A percentile compares a stretch with the other conserved stretches of the same genome.
phyloP scores from a whole-genome alignment of 2,329 filamentous ascomycete genomes.

The Aspergillus persii region DNA sequence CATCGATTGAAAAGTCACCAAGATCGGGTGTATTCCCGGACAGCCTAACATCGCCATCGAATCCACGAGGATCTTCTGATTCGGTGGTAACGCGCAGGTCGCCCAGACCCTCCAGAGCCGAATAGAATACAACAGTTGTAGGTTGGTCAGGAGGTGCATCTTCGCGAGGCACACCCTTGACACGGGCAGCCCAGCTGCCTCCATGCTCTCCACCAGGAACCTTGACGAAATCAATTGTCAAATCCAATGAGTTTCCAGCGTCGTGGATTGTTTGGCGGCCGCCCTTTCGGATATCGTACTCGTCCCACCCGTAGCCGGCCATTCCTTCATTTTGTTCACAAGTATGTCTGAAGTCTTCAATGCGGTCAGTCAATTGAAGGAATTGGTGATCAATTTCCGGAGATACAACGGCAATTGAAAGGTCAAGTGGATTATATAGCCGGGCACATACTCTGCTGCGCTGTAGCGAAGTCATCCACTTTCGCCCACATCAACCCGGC shows the following conservation, averaged over 20 bases:
- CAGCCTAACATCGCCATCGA: conserved; percentile 64
- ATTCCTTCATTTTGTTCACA: conserved; percentile 95
- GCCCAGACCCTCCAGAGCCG: conserved; percentile 73
- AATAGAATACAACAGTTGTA: conserved; percentile 78
- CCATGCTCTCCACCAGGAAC: conserved; percentile 80
- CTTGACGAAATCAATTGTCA: conserved; percentile 93
- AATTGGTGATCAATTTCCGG: not conserved
- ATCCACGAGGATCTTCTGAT: conserved; percentile 50
- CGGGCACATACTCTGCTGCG: conserved; percentile 67
- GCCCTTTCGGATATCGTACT: conserved; percentile 85
- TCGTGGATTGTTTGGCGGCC: conserved; percentile 91
- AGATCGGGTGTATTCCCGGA: conserved; percentile 68
- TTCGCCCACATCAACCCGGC: conserved; percentile 86
- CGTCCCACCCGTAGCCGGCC: conserved; percentile 95
- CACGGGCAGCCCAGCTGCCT: conserved; percentile 86
- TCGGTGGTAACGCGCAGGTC: conserved; percentile 61
- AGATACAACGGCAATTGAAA: not conserved
- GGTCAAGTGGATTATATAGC: not conserved
- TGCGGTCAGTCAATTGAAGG: conserved; percentile 17
- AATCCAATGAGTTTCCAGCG: conserved; percentile 79
- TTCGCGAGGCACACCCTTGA: conserved; percentile 75
- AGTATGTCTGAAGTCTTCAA: conserved; percentile 78
- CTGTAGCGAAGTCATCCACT: conserved; percentile 72
- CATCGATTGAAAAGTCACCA: conserved; percentile 73
- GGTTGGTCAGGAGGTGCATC: conserved; percentile 66